Evolutionary conservation across 2,329 filamentous ascomycete species (phyloP).

Genomic region (Albophoma yamanashiensis): DNA sequence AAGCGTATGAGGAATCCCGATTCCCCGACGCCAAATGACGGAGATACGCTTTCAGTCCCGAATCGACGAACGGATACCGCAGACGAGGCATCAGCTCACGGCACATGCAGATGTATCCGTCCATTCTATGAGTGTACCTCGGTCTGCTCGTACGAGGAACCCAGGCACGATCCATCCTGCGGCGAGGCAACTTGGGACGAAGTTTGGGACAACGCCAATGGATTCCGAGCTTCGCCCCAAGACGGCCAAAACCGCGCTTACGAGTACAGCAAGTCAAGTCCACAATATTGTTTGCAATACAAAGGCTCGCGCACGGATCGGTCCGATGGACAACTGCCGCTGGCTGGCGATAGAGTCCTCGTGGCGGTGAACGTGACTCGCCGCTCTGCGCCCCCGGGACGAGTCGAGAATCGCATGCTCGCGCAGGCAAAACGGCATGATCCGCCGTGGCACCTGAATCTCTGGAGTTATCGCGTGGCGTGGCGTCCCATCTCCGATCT

Average conservation of each 20-base stretch:
- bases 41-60: background rate
- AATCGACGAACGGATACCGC: background rate
- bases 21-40: background rate
- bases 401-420: no score
- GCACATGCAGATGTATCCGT: background rate
- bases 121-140: background rate
- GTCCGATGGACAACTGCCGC: background rate
- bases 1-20: background rate
- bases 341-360: background rate
- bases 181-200: background rate
- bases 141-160: background rate
- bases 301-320: background rate
- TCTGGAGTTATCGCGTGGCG: background rate
- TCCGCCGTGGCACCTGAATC: background rate
- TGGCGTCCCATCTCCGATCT: background rate
- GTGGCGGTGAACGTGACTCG: background rate
- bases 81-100: background rate
- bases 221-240: no score
- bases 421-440: background rate
- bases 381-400: background rate
- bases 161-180: background rate
- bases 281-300: no score
- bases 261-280: background rate
- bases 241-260: background rate
- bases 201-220: background rate